Percentiles rank a stretch among this genome's conserved stretches.
Evolutionary conservation across 768 basidiomycete species (phyloP).

Genomic region (Suillus lakei): DNA sequence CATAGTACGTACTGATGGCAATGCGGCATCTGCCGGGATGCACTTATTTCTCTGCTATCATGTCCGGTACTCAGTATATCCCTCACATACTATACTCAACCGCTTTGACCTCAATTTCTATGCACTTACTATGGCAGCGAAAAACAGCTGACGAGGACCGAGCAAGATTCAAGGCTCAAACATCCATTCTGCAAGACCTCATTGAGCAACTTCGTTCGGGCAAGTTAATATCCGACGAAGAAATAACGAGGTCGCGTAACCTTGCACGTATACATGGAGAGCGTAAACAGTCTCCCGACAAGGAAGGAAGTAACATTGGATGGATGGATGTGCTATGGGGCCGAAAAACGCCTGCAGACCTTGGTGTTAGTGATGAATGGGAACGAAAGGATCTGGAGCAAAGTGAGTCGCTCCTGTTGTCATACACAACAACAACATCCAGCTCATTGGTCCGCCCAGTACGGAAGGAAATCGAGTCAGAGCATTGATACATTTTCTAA

Average conservation of each 20-base stretch:
- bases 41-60: conserved; percentile 10
- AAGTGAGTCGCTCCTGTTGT: conserved; percentile 33
- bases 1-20: background rate
- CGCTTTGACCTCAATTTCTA: conserved; percentile 68
- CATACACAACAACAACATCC: background rate
- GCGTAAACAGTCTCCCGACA: conserved; percentile 12
- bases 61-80: conserved; percentile 48
- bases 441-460: conserved; percentile 7
- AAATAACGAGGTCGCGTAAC: conserved; percentile 57
- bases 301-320: conserved; percentile 30
- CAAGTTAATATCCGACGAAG: conserved; percentile 49
- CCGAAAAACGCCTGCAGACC: conserved; percentile 27
- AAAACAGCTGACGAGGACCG: conserved; percentile 56
- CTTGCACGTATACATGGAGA: conserved; percentile 49
- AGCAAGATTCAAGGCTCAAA: conserved; percentile 56
- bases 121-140: conserved; percentile 65
- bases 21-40: background rate
- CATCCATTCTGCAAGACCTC: conserved; percentile 67
- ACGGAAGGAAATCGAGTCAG: conserved; percentile 13
- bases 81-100: conserved; percentile 70
- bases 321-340: conserved; percentile 61
- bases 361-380: conserved; percentile 37
- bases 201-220: conserved; percentile 54
- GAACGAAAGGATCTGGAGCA: conserved; percentile 43
- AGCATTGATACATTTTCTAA: background rate